A percentile compares a stretch with the other conserved stretches of the same genome.
phyloP scores from a whole-genome alignment of 108 stramenopile genomes.

The Cyclotella baltica region DNA sequence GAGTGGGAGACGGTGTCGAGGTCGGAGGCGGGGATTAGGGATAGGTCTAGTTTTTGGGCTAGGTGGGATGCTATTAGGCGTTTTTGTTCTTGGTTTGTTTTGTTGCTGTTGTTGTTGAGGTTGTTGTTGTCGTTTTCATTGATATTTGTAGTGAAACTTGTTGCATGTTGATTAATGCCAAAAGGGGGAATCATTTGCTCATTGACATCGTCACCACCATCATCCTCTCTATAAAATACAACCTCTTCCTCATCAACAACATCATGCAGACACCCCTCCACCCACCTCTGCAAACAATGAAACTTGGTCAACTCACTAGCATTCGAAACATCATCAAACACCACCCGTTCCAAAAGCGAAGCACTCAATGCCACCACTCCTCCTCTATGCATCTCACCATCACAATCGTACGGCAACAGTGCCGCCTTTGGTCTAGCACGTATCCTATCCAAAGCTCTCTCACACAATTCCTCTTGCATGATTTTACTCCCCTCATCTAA shows the following conservation, averaged over 20 bases:
- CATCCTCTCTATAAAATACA: neutral
- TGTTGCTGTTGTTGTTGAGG: conserved; percentile 17
- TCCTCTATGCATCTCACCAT: conserved; percentile 12
- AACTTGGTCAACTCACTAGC: conserved; percentile 53
- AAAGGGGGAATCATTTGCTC: too few relatives aligned
- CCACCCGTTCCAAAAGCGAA: conserved; percentile 45
- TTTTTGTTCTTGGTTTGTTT: conserved; percentile 30
- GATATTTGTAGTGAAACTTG: too few relatives aligned
- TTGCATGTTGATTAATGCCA: too few relatives aligned
- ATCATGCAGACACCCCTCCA: conserved; percentile 34
- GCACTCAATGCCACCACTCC: conserved; percentile 40
- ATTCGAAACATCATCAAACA: conserved; percentile 43
- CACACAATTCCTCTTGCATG: conserved; percentile 36
- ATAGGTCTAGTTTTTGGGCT: conserved; percentile 45
- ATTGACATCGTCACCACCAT: too few relatives aligned
- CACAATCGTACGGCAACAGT: conserved; percentile 16
- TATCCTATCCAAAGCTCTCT: conserved; percentile 38
- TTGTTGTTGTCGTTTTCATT: neutral
- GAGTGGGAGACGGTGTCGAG: conserved; percentile 42
- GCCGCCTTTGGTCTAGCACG: conserved; percentile 43
- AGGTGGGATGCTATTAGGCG: conserved; percentile 28
- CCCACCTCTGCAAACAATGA: conserved; percentile 41
- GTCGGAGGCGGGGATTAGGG: conserved; percentile 53
- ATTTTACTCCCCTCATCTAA: conserved; percentile 51
- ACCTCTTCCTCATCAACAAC: conserved; percentile 1